phyloP scores from a whole-genome alignment of 192 early-diverging fungal species.

The Coemansia sp. region DNA sequence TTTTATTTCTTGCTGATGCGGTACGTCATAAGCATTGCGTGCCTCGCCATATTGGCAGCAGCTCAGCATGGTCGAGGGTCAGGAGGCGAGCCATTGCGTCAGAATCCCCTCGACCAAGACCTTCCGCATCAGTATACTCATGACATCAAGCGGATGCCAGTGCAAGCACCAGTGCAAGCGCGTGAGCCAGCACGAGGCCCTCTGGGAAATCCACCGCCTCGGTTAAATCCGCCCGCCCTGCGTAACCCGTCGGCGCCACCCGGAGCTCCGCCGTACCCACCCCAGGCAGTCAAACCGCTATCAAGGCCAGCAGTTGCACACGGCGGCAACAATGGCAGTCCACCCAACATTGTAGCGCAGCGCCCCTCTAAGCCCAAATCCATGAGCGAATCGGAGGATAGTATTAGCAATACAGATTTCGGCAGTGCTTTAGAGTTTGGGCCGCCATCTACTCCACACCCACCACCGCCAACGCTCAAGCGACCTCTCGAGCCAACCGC shows the following conservation, averaged over 20 bases:
- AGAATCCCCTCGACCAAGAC: not conserved
- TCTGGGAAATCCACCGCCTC: not conserved
- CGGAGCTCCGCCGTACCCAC: not conserved
- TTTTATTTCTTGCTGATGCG: not conserved
- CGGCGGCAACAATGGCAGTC: not conserved
- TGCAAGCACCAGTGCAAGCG: not conserved
- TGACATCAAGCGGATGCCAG: not conserved
- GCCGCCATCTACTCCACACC: not conserved
- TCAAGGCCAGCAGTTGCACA: not conserved
- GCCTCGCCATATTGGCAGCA: conserved; percentile 2
- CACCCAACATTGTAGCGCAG: not conserved
- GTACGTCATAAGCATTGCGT: not conserved
- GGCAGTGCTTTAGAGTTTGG: not conserved
- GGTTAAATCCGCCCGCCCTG: not conserved
- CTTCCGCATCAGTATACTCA: not conserved
- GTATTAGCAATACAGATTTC: not conserved
- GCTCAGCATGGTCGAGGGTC: not conserved
- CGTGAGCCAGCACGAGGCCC: not conserved
- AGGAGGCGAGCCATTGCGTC: not conserved
- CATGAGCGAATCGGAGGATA: not conserved
- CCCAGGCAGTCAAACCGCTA: not conserved
- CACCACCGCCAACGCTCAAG: not conserved
- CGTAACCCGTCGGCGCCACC: not conserved
- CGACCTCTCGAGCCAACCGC: not conserved
- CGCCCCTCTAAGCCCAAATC: not conserved